phyloP scores from a whole-genome alignment of 2,329 filamentous ascomycete species.

The Fusarium agapanthi region DNA sequence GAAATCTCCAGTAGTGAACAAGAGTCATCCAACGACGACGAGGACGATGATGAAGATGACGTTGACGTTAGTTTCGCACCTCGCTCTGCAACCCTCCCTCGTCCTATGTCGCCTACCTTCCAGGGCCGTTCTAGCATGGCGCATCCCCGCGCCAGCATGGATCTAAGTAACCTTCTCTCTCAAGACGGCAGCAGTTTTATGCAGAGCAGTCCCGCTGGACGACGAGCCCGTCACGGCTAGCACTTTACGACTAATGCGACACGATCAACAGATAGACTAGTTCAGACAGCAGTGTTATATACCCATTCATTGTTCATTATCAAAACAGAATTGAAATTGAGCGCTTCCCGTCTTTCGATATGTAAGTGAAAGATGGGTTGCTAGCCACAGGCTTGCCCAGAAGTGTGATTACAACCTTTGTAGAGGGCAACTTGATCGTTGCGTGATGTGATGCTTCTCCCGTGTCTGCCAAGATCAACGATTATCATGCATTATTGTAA shows the following conservation, averaged over 20 bases:
- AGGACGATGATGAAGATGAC: conserved; percentile 43
- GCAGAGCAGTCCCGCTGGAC: conserved; percentile 62
- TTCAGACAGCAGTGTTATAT: conserved; percentile 34
- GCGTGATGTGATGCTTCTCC: conserved; percentile 23
- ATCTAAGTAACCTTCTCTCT: conserved; percentile 64
- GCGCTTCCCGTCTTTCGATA: conserved; percentile 8
- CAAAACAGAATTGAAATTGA: conserved; percentile 28
- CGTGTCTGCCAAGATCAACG: conserved; percentile 10
- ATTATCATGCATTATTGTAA: conserved; percentile 26
- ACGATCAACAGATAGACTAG: conserved; percentile 16
- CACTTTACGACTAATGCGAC: conserved; percentile 22
- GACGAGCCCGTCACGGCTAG: conserved; percentile 46
- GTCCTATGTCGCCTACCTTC: conserved; percentile 51
- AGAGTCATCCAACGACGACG: conserved; percentile 49
- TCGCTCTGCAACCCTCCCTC: conserved; percentile 45
- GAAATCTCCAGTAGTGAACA: conserved; percentile 63
- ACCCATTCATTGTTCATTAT: conserved; percentile 33
- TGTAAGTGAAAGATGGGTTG: background rate
- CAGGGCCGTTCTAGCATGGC: conserved; percentile 41
- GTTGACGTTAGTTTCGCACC: conserved; percentile 52
- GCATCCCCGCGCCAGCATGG: conserved; percentile 58
- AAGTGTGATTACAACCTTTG: conserved; percentile 32
- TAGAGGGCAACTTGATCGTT: conserved; percentile 27
- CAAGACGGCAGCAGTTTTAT: conserved; percentile 66
- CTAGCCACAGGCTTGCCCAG: conserved; percentile 23